phyloP scores from a whole-genome alignment of 1,139 yeast genomes.

The Scheffersomyces stambukii region DNA sequence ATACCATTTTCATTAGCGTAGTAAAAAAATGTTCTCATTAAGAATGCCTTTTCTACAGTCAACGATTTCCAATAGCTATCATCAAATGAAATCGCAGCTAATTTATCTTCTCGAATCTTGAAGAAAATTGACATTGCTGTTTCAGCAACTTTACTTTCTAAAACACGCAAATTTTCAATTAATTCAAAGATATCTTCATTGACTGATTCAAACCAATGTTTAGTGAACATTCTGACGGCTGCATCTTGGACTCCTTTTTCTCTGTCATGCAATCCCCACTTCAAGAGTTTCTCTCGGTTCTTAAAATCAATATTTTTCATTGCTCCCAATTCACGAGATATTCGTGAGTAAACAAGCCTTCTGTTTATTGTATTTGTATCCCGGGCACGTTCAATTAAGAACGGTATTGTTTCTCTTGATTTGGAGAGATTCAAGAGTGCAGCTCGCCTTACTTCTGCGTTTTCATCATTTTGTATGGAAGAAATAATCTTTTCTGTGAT shows the following conservation, averaged over 20 bases:
- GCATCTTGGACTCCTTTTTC: slow-evolving; percentile 71
- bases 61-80: slow-evolving; percentile 63
- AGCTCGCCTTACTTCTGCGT: slow-evolving; percentile 86
- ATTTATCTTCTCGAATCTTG: slow-evolving; percentile 56
- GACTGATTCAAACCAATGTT: slow-evolving; percentile 66
- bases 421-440: slow-evolving; percentile 69
- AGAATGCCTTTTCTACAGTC: slow-evolving; percentile 71
- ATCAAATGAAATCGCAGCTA: slow-evolving; percentile 54
- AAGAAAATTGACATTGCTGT: slow-evolving; percentile 64
- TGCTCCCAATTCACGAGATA: slow-evolving; percentile 65
- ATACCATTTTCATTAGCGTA: slow-evolving; percentile 55
- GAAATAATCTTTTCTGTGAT: slow-evolving; percentile 49
- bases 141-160: slow-evolving; percentile 61
- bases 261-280: slow-evolving; percentile 87
- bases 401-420: slow-evolving; percentile 50
- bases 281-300: slow-evolving; percentile 63
- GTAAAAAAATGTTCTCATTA: slow-evolving; percentile 63
- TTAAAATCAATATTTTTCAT: slow-evolving; percentile 53
- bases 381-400: slow-evolving; percentile 74
- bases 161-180: slow-evolving; percentile 62
- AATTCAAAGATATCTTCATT: slow-evolving; percentile 71
- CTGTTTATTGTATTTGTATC: slow-evolving; percentile 73
- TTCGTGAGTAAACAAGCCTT: slow-evolving; percentile 64
- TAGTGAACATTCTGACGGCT: slow-evolving; percentile 65
- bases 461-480: slow-evolving; percentile 71